Evolutionary conservation across 1,284 basidiomycete species (phyloP).

Genomic region (Ustilago trichophora): DNA sequence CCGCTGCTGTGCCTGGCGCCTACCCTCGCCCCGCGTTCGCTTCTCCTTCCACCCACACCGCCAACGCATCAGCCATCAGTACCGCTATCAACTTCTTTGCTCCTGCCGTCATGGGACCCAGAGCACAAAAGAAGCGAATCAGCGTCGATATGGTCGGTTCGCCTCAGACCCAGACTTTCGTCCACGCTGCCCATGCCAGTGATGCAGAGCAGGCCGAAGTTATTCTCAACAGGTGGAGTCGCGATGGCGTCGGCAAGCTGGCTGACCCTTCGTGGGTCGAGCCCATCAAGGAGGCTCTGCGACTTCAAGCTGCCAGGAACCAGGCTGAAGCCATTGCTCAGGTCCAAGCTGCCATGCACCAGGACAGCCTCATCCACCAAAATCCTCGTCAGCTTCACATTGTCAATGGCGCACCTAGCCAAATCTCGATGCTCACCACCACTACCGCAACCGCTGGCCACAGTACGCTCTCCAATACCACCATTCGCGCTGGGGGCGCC

Average conservation of each 20-base stretch:
- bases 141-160: slow-evolving; percentile 60
- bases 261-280: slow-evolving; percentile 75
- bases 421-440: slow-evolving; percentile 47
- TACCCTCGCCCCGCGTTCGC: slow-evolving; percentile 33
- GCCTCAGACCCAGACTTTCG: slow-evolving; percentile 51
- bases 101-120: slow-evolving; percentile 37
- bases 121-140: slow-evolving; percentile 60
- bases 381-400: slow-evolving; percentile 54
- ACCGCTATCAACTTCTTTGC: slow-evolving; percentile 41
- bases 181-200: slow-evolving; percentile 89
- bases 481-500: slow-evolving; percentile 9
- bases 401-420: slow-evolving; percentile 56
- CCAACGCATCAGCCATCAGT: slow-evolving; percentile 37
- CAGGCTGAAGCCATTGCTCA: slow-evolving; percentile 85
- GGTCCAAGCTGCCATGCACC: slow-evolving; percentile 68
- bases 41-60: slow-evolving; percentile 27
- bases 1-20: slow-evolving; percentile 28
- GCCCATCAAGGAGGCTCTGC: slow-evolving; percentile 85
- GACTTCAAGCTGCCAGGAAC: slow-evolving; percentile 72
- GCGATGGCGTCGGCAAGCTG: slow-evolving; percentile 86
- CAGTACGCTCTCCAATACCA: slow-evolving; percentile 39
- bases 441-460: slow-evolving; percentile 53
- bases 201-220: slow-evolving; percentile 91
- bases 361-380: slow-evolving; percentile 70
- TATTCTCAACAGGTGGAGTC: slow-evolving; percentile 86